Evolutionary conservation across 2,329 filamentous ascomycete genomes (phyloP), one percentile per base, ranked within the genome.

Genomic region (Fusarium subglutinans): DNA sequence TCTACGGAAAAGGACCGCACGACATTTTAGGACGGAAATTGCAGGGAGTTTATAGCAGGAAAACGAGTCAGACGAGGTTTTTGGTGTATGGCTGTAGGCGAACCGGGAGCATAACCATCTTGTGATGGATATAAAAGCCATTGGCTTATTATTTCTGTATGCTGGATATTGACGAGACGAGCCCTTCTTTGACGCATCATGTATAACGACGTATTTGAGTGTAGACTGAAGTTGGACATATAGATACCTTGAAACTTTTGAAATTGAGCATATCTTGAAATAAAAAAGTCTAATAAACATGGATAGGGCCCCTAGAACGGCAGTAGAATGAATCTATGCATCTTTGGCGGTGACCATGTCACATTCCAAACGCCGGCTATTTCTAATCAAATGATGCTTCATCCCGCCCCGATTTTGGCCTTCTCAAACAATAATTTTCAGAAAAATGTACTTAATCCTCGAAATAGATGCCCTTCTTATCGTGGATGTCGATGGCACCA

Each of bases 381-480:
- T 59, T 70, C 66, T 60, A 63, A 73, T 70, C 47, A 61, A 53
- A 63, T 38, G 69, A 73, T 70, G 45, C 69, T 62, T 54, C 44
- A 28, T 64, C 47, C 38, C 30, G 55, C 56, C 44, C 62, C 50
- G 28, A 43, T 56, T 66, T 63, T 47, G 40, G 22, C 33, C 40
- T 15, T 48, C 40, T 51, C 48, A 33, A 44, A 44, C 38, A 65
- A 6, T 59, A 60, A 63, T 37, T 57, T 60, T 24, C 40, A 24
- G 45, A 24, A 22, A 22, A 22, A 30, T 13, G 20, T 22, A 22
- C 78, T 84, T 90, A 97, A 79, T 97, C 94, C 5, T 98, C 95
- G 83, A 99, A 99, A 86, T 97, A 98, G 86, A 98, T 93, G 66
- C 94, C 93, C 84, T 96, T 95, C 74, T 93, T 92, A 26, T 92